Evolutionary conservation across 2,329 filamentous ascomycete genomes (phyloP).

Genomic region (Hypoxylon sp.): DNA sequence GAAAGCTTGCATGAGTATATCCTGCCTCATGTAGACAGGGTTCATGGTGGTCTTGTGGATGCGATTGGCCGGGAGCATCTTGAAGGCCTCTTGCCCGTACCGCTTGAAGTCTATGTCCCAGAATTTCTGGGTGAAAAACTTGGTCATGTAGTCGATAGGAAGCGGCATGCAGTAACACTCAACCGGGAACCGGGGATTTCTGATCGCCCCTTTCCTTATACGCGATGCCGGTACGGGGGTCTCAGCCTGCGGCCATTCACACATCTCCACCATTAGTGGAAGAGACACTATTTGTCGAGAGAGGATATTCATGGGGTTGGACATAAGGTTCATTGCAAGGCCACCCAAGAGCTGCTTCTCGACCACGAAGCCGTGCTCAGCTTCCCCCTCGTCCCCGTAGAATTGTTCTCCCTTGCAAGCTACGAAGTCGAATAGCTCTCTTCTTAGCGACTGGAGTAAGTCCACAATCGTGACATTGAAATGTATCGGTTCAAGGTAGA

Average conservation of each 20-base stretch:
- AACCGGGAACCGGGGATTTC: neutral
- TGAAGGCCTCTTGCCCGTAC: slow-evolving; percentile 42
- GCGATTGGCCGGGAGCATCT: slow-evolving; percentile 20
- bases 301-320: rapidly evolving
- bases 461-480: neutral
- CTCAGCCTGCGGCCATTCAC: slow-evolving; percentile 24
- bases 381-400: neutral
- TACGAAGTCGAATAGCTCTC: slow-evolving; percentile 12
- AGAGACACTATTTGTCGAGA: slow-evolving; percentile 15
- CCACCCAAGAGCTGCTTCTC: slow-evolving; percentile 44
- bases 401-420: slow-evolving; percentile 24
- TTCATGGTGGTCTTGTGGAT: slow-evolving; percentile 7
- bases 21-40: neutral
- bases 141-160: slow-evolving; percentile 39
- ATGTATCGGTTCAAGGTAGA: too few relatives aligned
- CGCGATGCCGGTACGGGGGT: too few relatives aligned
- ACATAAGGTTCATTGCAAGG: neutral
- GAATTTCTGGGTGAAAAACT: slow-evolving; percentile 48
- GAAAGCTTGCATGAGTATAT: rapidly evolving
- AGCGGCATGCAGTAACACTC: slow-evolving; percentile 36
- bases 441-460: neutral
- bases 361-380: slow-evolving; percentile 39
- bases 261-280: slow-evolving; percentile 8
- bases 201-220: neutral
- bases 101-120: slow-evolving; percentile 43